Evolutionary conservation across 108 stramenopile species (phyloP), one percentile per base, ranked within the genome.

Genomic region (Ochromonas danica): DNA sequence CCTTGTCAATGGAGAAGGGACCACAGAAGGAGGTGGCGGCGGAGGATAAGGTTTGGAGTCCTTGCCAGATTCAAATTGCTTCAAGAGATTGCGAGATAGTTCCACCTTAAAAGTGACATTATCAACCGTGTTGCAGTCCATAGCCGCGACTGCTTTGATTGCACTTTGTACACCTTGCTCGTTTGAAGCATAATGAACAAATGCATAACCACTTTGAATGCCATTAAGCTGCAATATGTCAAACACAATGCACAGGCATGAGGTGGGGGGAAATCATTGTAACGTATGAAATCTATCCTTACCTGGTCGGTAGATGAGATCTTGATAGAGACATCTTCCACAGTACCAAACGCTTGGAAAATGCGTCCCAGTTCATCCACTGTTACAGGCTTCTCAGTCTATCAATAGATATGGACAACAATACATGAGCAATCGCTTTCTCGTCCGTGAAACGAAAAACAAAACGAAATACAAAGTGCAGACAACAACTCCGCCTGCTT

Each of bases 191-290:
- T 14, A 67, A 33, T 67, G 63, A 28, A 67, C 63, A 36, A 67
- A 67, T 67, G 14, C 63, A 67, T 67, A 67, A 35, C 63, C 63
- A 67, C 63, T 67, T 67, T 67, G 63, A 36, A 31, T 36, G 17
- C 63, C 25, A 36, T 28, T 14, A 67, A 36, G 25, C 3, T 35
- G 31, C 6, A 67, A 35, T 35, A 31, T 3, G 30, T 3, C 6
- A 6, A 25, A 67, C 30, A 67, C 3, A 67, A 36, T 31, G 27
- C 33, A 35, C 25, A 28, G 35, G 27, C 3, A 51, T 14, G 22
- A 51, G 14, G 22, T 6, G 6, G 6, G 45, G 45, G 22, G 30
- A 67, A 36, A 57, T 57, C 22, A 57, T 17, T 10, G 51, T 57
- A 22, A 57, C 10, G 17, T 57, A 10, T 17, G 51, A 10, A 10